Conservation (phyloP, 2,329 filamentous ascomycete genomes). For the Monosporascus sp. region DNA sequence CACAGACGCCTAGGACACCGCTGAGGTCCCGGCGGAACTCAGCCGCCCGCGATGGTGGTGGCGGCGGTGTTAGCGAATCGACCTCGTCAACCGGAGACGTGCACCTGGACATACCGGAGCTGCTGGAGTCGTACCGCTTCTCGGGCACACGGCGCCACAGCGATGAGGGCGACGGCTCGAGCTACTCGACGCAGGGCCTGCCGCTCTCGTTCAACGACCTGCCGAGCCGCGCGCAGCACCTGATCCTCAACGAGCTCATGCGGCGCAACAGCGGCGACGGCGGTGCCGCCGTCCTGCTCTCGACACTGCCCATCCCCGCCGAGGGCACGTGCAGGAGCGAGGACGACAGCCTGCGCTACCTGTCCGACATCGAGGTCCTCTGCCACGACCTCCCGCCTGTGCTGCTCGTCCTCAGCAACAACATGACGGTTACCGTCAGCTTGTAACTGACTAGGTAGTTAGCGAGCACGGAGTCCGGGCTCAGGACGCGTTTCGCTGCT, state of each 20-base stretch:
- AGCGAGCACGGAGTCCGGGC: too few species aligned
- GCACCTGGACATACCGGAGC: conserved; percentile 37
- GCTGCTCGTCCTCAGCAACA: conserved; percentile 78
- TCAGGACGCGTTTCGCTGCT: too few species aligned
- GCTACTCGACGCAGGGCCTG: conserved; percentile 55
- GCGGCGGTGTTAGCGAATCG: background rate
- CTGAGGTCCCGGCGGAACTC: conserved; percentile 34
- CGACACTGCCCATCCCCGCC: conserved; percentile 73
- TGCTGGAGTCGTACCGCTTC: conserved; percentile 35
- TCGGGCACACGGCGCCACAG: too few species aligned
- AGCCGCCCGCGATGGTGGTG: conserved; percentile 17
- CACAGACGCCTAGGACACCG: conserved; percentile 26
- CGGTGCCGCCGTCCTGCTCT: conserved; percentile 66
- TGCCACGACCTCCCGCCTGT: conserved; percentile 72
- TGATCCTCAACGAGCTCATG: conserved; percentile 84
- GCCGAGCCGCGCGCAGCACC: conserved; percentile 75
- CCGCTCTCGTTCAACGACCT: conserved; percentile 82
- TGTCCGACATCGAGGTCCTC: conserved; percentile 72
- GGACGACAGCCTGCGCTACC: conserved; percentile 64
- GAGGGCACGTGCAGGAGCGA: conserved; percentile 71
- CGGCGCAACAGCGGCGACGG: conserved; percentile 48
- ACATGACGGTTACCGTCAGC: conserved; percentile 81
- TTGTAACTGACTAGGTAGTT: conserved; percentile 34
- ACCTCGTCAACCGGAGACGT: conserved; percentile 18
- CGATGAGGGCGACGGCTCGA: conserved; percentile 24